Percentiles rank a stretch among this genome's conserved stretches.
Conservation (phyloP, 305 asterid genomes). For the Solanum hybrid region DNA sequence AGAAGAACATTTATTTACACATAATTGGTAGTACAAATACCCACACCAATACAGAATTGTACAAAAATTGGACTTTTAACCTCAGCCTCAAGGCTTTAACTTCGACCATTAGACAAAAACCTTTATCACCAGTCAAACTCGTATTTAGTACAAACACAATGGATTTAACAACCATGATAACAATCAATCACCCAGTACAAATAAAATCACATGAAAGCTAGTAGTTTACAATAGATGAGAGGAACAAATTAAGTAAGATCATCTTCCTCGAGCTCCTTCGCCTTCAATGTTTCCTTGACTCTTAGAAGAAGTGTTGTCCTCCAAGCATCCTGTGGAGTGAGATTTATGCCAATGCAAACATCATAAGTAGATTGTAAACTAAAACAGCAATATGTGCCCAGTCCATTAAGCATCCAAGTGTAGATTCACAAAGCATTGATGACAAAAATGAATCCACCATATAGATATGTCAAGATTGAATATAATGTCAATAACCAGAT, state of each 20-base stretch:
- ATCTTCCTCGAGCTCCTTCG: slow-evolving; percentile 82
- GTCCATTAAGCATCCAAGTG: not conserved
- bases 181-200: not conserved
- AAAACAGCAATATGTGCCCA: not conserved
- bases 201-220: not conserved
- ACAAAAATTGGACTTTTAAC: not conserved
- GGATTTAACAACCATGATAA: not conserved
- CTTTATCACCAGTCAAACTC: not conserved
- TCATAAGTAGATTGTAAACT: not conserved
- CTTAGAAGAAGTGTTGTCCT: slow-evolving; percentile 81
- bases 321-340: slow-evolving; percentile 64
- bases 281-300: slow-evolving; percentile 87
- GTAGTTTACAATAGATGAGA: not conserved
- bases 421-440: not conserved
- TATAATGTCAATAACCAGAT: not conserved
- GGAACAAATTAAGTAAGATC: slow-evolving; percentile 54
- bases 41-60: not conserved
- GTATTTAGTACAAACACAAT: not conserved
- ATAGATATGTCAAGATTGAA: not conserved
- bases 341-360: not conserved
- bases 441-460: not conserved
- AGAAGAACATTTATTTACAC: not conserved
- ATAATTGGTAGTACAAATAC: not conserved
- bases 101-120: not conserved
- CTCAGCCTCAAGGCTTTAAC: not conserved